Evolutionary conservation across 1,284 basidiomycete species (phyloP).

Genomic region (Apiotrichum sp.): DNA sequence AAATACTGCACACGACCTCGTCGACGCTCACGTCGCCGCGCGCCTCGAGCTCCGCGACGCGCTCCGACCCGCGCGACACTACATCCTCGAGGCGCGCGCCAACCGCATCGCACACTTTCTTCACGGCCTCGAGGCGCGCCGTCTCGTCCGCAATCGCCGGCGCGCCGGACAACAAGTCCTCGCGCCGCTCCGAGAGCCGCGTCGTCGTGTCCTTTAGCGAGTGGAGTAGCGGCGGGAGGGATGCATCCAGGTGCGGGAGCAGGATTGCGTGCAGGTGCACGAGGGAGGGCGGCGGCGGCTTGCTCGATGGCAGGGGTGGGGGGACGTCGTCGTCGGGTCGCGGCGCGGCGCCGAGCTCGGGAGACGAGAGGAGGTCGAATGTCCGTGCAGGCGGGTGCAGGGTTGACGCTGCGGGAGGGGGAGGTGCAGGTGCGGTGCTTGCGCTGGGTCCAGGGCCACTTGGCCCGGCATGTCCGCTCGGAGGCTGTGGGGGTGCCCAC

Average conservation of each 20-base stretch:
- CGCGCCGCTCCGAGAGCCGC: conserved; percentile 69
- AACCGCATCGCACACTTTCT: conserved; percentile 79
- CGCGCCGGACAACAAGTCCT: conserved; percentile 78
- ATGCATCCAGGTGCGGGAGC: conserved; percentile 64
- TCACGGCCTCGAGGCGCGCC: conserved; percentile 88
- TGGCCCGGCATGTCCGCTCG: no score
- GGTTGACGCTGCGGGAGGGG: not conserved
- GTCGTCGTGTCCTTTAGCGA: conserved; percentile 64
- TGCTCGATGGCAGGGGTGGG: conserved; percentile 73
- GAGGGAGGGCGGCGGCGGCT: conserved; percentile 65
- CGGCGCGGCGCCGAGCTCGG: conserved; percentile 36
- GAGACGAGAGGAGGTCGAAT: conserved; percentile 27
- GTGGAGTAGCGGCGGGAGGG: conserved; percentile 61
- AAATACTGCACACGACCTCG: conserved; percentile 89
- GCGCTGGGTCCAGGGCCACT: no score
- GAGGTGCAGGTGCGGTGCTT: conserved; percentile 2
- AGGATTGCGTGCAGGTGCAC: conserved; percentile 75
- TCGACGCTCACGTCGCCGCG: conserved; percentile 62
- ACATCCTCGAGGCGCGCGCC: conserved; percentile 60
- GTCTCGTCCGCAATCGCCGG: conserved; percentile 94
- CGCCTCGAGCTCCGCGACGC: conserved; percentile 61
- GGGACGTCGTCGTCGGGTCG: conserved; percentile 45
- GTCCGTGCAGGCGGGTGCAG: conserved; percentile 12
- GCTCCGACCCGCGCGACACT: conserved; percentile 60
- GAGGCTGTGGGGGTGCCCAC: no score